These are phyloP conservation scores for Debaryomycetaceae sp. DNA, from an alignment of 1,139 yeast genomes.

Conservation along the genomic window DNA sequence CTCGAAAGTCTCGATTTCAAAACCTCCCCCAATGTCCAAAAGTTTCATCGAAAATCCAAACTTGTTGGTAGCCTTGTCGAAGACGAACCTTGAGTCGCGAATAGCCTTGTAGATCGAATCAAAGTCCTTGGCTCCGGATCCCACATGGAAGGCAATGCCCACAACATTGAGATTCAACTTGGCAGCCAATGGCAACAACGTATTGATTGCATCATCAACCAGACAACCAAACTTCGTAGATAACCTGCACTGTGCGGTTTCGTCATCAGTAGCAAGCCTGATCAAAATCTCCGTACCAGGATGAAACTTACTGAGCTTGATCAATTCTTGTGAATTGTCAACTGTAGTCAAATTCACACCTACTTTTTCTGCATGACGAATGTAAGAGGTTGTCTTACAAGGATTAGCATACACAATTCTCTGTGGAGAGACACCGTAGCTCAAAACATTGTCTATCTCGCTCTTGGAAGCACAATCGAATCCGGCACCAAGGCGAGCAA, in stretches of 20 bases:
- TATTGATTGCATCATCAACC: conserved; percentile 46
- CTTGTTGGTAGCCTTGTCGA: conserved; percentile 49
- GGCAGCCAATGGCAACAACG: conserved; percentile 60
- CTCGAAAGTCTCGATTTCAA: conserved; percentile 63
- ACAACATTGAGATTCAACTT: conserved; percentile 58
- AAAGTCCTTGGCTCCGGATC: conserved; percentile 86
- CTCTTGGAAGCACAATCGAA: conserved; percentile 93
- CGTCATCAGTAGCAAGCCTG: conserved; percentile 88
- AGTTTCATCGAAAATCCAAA: conserved; percentile 36
- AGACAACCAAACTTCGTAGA: conserved; percentile 90
- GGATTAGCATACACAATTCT: conserved; percentile 92
- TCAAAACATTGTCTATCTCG: conserved; percentile 70
- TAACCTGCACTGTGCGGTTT: conserved; percentile 80
- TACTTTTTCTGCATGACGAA: conserved; percentile 60
- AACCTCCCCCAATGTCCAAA: conserved; percentile 95
- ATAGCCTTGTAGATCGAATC: conserved; percentile 68
- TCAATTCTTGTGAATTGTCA: conserved; percentile 82
- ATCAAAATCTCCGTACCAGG: conserved; percentile 70
- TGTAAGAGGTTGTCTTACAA: conserved; percentile 78
- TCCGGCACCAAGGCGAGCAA: conserved; percentile 64
- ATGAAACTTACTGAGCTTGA: conserved; percentile 65
- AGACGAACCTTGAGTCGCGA: conserved; percentile 66
- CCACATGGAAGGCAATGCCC: conserved; percentile 95
- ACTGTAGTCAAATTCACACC: conserved; percentile 76
- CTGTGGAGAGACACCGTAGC: conserved; percentile 57